Evolutionary conservation across 139 green algal species (phyloP).

Genomic region (Yamagishiella unicocca): DNA sequence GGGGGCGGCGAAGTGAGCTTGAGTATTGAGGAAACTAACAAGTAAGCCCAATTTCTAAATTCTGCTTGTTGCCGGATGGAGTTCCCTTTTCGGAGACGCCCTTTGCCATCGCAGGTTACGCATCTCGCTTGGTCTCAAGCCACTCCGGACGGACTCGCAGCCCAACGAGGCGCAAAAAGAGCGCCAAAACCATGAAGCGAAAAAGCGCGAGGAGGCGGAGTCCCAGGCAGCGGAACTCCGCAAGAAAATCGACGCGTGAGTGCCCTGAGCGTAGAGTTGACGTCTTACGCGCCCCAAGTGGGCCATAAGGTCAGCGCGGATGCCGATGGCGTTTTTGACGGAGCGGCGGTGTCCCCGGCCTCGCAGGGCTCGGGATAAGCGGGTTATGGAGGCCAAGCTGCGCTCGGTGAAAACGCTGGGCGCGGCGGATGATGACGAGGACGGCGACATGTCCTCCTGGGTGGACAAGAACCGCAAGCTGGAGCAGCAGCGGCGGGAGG

Average conservation of each 20-base stretch:
- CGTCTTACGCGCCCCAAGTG: background rate
- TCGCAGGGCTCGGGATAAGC: constrained; percentile 65
- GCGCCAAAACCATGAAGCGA: constrained; percentile 37
- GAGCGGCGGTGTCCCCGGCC: too few species aligned
- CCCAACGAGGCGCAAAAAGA: constrained; percentile 12
- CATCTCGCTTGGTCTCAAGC: constrained; percentile 80
- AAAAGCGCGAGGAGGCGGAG: constrained; percentile 17
- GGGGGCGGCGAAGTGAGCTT: constrained; percentile 69
- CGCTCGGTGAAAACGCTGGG: constrained; percentile 72
- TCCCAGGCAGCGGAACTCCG: constrained; percentile 47
- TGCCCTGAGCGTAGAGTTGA: background rate
- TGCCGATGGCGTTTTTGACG: background rate
- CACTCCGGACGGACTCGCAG: constrained; percentile 57
- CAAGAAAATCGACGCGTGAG: constrained; percentile 62
- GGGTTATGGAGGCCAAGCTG: constrained; percentile 39
- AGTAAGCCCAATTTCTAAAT: constrained; percentile 45
- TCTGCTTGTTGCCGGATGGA: background rate
- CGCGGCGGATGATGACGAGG: constrained; percentile 68
- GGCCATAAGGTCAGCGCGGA: too few species aligned
- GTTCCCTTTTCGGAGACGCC: background rate
- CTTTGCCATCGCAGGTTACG: constrained; percentile 70
- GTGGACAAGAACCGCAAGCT: constrained; percentile 71
- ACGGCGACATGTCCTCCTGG: constrained; percentile 79
- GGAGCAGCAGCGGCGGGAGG: constrained; percentile 51
- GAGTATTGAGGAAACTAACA: constrained; percentile 89